Percentiles rank a stretch among this genome's conserved stretches.
phyloP scores from a whole-genome alignment of 2,329 filamentous ascomycete genomes.

The Claviceps purpurea region DNA sequence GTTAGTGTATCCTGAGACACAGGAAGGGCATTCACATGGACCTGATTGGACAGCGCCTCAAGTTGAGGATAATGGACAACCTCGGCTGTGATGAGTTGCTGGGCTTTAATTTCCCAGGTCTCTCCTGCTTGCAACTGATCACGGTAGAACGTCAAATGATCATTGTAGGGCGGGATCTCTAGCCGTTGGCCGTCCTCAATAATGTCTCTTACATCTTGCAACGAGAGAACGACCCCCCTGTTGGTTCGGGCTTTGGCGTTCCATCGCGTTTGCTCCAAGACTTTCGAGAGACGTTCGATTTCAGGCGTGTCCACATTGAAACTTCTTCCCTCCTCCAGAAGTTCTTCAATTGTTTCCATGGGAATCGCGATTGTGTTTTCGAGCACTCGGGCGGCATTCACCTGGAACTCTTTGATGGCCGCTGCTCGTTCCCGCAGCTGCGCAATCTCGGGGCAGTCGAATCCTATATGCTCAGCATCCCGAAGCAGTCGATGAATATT shows the following conservation, averaged over 20 bases:
- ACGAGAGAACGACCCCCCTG: conserved; percentile 51
- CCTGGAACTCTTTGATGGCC: conserved; percentile 73
- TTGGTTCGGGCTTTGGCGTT: conserved; percentile 59
- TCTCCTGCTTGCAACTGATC: conserved; percentile 66
- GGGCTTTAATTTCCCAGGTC: conserved; percentile 84
- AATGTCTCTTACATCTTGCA: conserved; percentile 67
- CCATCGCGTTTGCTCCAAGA: conserved; percentile 82
- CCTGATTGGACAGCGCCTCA: conserved; percentile 79
- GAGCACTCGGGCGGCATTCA: conserved; percentile 57
- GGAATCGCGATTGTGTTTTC: conserved; percentile 50
- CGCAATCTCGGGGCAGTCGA: conserved; percentile 83
- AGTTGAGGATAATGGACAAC: conserved; percentile 88
- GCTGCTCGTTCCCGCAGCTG: conserved; percentile 75
- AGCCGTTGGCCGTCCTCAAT: conserved; percentile 67
- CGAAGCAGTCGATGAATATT: conserved; percentile 77
- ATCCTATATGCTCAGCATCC: conserved; percentile 75
- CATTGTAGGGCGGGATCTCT: conserved; percentile 66
- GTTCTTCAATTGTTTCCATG: conserved; percentile 68
- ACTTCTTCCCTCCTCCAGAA: conserved; percentile 76
- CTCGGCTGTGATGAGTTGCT: conserved; percentile 85
- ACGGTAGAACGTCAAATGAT: conserved; percentile 61
- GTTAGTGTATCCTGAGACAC: conserved; percentile 71
- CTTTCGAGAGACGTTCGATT: conserved; percentile 65
- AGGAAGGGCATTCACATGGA: conserved; percentile 53
- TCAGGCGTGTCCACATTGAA: conserved; percentile 91